Conservation (phyloP, 345 rosid genomes). For the Aquilaria malaccensis region DNA sequence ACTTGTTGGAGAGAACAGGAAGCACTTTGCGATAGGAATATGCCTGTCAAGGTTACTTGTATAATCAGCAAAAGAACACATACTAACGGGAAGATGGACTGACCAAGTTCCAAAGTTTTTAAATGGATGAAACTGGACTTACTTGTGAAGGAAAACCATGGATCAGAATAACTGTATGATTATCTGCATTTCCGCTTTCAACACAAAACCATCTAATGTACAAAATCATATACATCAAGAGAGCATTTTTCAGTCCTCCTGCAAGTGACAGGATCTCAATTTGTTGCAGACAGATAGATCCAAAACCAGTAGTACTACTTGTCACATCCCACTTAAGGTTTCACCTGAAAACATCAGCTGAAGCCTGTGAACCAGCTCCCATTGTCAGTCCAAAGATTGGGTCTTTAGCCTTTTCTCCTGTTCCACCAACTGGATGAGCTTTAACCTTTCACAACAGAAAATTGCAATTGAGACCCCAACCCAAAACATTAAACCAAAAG, state of each 20-base stretch:
- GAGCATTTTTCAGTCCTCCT: slow-evolving; percentile 55
- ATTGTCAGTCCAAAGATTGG: slow-evolving; percentile 82
- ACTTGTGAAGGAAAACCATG: slow-evolving; percentile 98
- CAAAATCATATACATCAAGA: slow-evolving; percentile 37
- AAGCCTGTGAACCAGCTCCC: slow-evolving; percentile 77
- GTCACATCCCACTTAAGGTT: background rate
- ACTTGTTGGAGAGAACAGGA: slow-evolving; percentile 63
- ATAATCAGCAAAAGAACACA: background rate
- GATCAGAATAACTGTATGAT: slow-evolving; percentile 58
- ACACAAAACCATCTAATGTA: slow-evolving; percentile 92
- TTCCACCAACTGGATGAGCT: slow-evolving; percentile 63
- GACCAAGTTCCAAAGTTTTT: background rate
- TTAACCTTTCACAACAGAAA: slow-evolving; percentile 39
- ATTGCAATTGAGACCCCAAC: background rate
- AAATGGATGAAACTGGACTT: slow-evolving; percentile 10
- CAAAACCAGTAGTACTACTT: slow-evolving; percentile 5
- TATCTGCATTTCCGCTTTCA: slow-evolving; percentile 57
- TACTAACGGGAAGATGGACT: background rate
- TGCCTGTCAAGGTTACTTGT: slow-evolving; percentile 40
- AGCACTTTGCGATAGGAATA: slow-evolving; percentile 84
- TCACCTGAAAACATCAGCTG: slow-evolving; percentile 72
- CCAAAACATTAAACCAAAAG: background rate
- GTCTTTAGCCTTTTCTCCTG: slow-evolving; percentile 78
- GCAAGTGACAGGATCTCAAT: slow-evolving; percentile 48
- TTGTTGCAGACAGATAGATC: slow-evolving; percentile 18